Evolutionary conservation across 1,284 basidiomycete species (phyloP).

Genomic region (Ganoderma leucocontextum): DNA sequence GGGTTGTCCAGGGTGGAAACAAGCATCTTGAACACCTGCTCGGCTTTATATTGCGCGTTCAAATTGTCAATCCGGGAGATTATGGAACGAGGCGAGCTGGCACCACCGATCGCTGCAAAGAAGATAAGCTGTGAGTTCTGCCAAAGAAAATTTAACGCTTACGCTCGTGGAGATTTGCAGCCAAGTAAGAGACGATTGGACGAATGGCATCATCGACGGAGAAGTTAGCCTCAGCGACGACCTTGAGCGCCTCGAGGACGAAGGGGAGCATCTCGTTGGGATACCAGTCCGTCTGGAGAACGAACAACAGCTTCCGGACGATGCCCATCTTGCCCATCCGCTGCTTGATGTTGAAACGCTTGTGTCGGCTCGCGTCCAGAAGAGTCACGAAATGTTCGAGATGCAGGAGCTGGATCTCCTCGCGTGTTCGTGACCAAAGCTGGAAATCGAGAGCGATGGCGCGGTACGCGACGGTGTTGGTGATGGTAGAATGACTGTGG

Average conservation of each 20-base stretch:
- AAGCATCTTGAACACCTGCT: constrained; percentile 67
- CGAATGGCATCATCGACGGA: constrained; percentile 81
- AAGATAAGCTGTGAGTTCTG: neutral
- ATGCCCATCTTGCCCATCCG: constrained; percentile 76
- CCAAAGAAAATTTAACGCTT: constrained; percentile 28
- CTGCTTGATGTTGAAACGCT: constrained; percentile 76
- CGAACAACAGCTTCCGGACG: constrained; percentile 82
- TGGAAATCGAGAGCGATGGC: constrained; percentile 90
- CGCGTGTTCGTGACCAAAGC: constrained; percentile 81
- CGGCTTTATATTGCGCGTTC: constrained; percentile 62
- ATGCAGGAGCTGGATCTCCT: constrained; percentile 79
- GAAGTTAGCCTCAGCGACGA: constrained; percentile 68
- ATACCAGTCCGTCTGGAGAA: constrained; percentile 82
- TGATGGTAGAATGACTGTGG: constrained; percentile 78
- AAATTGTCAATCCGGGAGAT: constrained; percentile 60
- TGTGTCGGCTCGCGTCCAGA: constrained; percentile 74
- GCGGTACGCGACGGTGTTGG: constrained; percentile 85
- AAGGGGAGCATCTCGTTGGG: constrained; percentile 58
- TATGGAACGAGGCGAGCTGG: constrained; percentile 61
- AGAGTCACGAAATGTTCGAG: constrained; percentile 85
- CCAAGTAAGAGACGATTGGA: constrained; percentile 85
- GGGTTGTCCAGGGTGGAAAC: constrained; percentile 64
- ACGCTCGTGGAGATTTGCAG: constrained; percentile 84
- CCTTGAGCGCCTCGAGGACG: constrained; percentile 67
- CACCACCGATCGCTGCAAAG: constrained; percentile 41